Conservation (phyloP, 225 moss, liverwort and hornwort species). For the Anthoceros angustus region DNA sequence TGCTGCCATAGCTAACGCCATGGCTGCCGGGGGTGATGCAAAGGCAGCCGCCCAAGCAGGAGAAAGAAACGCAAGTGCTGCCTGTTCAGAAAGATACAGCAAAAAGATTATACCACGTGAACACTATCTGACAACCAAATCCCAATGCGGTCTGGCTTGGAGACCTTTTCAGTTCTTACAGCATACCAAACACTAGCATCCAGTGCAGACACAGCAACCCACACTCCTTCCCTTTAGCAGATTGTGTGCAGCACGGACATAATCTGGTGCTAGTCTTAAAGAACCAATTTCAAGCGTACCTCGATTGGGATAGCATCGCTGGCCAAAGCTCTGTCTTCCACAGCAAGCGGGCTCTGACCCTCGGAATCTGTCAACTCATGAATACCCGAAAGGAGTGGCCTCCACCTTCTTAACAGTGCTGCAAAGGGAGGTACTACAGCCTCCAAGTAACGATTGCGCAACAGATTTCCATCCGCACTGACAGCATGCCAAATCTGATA, state of each 20-base stretch:
- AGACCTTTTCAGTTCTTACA: too few relatives aligned
- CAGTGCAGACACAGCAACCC: too few relatives aligned
- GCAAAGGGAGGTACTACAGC: conserved; percentile 84
- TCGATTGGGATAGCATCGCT: conserved; percentile 76
- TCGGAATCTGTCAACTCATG: conserved; percentile 93
- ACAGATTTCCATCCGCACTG: conserved; percentile 42
- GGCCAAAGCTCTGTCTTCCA: conserved; percentile 92
- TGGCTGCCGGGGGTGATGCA: conserved; percentile 94
- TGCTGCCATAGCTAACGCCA: conserved; percentile 92
- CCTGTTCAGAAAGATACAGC: conserved; percentile 24
- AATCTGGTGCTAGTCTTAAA: too few relatives aligned
- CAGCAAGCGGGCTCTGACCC: conserved; percentile 95
- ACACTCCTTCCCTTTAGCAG: too few relatives aligned
- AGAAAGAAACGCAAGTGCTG: conserved; percentile 82
- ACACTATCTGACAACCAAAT: not conserved
- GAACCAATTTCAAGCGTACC: conserved; percentile 17
- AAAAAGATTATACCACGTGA: not conserved
- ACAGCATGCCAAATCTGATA: conserved; percentile 90
- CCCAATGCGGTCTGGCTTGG: not conserved
- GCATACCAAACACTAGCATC: too few relatives aligned
- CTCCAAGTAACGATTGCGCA: conserved; percentile 67
- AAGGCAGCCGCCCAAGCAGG: conserved; percentile 97
- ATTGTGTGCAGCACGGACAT: too few relatives aligned
- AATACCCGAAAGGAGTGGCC: conserved; percentile 82
- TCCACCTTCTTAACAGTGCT: conserved; percentile 85